Evolutionary conservation across 805 yeast species (phyloP).

Genomic region (Ogataea ramenticola): DNA sequence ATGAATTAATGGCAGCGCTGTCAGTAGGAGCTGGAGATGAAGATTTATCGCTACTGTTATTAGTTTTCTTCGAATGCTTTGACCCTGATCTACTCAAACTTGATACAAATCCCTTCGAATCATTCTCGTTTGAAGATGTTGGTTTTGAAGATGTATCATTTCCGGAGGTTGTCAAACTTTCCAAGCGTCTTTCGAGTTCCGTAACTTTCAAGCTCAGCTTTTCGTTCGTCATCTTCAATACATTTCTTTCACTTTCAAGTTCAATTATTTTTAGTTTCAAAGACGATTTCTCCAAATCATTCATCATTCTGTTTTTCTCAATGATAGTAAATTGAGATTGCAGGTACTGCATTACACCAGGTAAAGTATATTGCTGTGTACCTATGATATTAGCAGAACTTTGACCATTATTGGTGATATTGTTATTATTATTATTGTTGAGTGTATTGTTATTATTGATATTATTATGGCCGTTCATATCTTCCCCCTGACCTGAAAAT

Average conservation of each 20-base stretch:
- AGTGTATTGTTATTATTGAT: not conserved
- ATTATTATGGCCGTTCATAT: not conserved
- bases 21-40: not conserved
- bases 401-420: too few relatives aligned
- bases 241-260: slow-evolving; percentile 45
- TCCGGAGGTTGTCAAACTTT: not conserved
- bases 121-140: not conserved
- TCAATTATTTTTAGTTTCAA: slow-evolving; percentile 45
- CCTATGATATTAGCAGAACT: too few relatives aligned
- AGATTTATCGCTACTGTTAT: not conserved
- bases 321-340: slow-evolving; percentile 50
- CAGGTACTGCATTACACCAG: slow-evolving; percentile 52
- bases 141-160: too few relatives aligned
- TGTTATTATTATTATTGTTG: not conserved
- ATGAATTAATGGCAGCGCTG: not conserved
- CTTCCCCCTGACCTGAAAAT: not conserved
- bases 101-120: not conserved
- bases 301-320: slow-evolving; percentile 37
- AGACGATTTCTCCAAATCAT: slow-evolving; percentile 43
- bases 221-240: slow-evolving; percentile 33
- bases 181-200: slow-evolving; percentile 28
- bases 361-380: slow-evolving; percentile 37
- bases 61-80: not conserved
- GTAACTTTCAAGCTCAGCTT: slow-evolving; percentile 32
- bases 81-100: not conserved